A percentile compares a stretch with the other conserved stretches of the same genome.
phyloP scores from a whole-genome alignment of 352 stramenopile genomes.

The Thalassiosira mediterranea region DNA sequence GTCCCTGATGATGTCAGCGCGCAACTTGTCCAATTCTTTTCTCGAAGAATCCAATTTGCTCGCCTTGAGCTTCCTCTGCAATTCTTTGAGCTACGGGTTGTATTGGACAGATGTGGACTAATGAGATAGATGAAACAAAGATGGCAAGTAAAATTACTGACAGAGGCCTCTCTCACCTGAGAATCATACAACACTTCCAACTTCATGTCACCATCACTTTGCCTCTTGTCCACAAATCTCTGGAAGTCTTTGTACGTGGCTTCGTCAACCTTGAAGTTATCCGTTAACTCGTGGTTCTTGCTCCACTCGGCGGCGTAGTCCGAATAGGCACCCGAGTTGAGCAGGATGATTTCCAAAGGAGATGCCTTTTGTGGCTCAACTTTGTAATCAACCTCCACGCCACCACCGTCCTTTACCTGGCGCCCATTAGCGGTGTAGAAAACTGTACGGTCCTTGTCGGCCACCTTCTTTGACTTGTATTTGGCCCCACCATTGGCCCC shows the following conservation, averaged over 20 bases:
- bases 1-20: conserved; percentile 76
- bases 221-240: conserved; percentile 69
- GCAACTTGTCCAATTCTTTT: conserved; percentile 69
- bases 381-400: conserved; percentile 86
- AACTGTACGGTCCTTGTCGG: conserved; percentile 64
- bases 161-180: too few relatives aligned
- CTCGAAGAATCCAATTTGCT: conserved; percentile 72
- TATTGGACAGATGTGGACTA: too few relatives aligned
- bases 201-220: conserved; percentile 74
- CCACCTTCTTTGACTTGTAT: conserved; percentile 73
- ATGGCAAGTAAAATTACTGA: too few relatives aligned
- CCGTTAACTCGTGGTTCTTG: conserved; percentile 72
- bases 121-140: too few relatives aligned
- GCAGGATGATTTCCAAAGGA: conserved; percentile 79
- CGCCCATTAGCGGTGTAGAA: conserved; percentile 79
- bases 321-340: conserved; percentile 71
- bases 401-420: conserved; percentile 79
- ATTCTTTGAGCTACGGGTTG: too few relatives aligned
- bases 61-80: conserved; percentile 74
- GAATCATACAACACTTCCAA: conserved; percentile 76
- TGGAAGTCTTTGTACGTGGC: conserved; percentile 79
- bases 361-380: conserved; percentile 77
- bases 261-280: conserved; percentile 80
- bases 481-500: conserved; percentile 47
- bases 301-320: conserved; percentile 83